Percentiles rank a stretch among this genome's conserved stretches.
These are phyloP conservation scores for Dichotomopilus funicola DNA, from an alignment of 2,329 filamentous ascomycete genomes.

Conservation along the genomic window DNA sequence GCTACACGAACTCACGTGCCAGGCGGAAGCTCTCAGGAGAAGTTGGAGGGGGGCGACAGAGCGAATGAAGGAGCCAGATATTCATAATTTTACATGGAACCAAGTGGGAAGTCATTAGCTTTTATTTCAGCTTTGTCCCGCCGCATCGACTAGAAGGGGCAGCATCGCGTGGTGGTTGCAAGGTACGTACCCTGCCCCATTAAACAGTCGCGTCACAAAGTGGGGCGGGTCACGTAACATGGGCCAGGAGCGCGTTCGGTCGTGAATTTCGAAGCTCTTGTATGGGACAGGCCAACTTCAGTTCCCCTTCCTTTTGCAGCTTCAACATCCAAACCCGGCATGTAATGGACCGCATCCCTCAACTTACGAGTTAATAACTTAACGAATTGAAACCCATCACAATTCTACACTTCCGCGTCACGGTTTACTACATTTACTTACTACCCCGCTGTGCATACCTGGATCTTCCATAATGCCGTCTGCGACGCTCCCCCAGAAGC, in stretches of 20 bases:
- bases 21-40: no score
- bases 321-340: background rate
- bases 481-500: conserved; percentile 59
- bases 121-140: no score
- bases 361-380: background rate
- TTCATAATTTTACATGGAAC: no score
- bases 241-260: conserved; percentile 15
- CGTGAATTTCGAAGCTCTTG: conserved; percentile 8
- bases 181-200: conserved; percentile 12
- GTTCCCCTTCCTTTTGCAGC: background rate
- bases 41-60: no score
- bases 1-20: no score
- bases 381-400: background rate
- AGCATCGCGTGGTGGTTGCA: background rate
- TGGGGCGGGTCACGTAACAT: conserved; percentile 28
- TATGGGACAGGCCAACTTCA: background rate
- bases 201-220: conserved; percentile 21
- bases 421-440: background rate
- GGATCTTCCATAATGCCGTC: conserved; percentile 25
- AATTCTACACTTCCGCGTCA: background rate
- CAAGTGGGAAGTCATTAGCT: no score
- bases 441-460: background rate
- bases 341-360: background rate
- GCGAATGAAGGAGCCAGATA: no score
- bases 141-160: no score